Evolutionary conservation across 2,329 filamentous ascomycete genomes (phyloP), one percentile per base, ranked within the genome.

Genomic region (Delphinella strobiligena): DNA sequence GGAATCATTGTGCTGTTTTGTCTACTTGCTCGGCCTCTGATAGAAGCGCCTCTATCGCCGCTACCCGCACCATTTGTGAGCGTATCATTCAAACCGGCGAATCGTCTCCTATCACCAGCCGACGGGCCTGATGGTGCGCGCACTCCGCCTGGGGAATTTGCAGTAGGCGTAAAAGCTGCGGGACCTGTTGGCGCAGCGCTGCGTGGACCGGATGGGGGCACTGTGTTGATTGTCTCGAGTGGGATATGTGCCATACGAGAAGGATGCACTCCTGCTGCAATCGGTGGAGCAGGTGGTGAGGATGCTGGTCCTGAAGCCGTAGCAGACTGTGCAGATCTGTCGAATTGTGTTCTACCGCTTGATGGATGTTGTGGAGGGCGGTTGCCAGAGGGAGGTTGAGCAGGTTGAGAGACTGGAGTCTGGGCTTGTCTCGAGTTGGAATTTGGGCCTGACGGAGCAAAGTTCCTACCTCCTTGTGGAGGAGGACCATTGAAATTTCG

Each of bases 401-500:
- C 27, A 16, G 45, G 39, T 19, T 49, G 47, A n/a, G 45, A 41
- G 36, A 14, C 18, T 15, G 38, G 44, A 5, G 35, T 27, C 15
- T 45, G 43, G 4, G 22, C 29, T 15, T 27, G 10, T 24, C 40
- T 37, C 9, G 37, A 42, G 32, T 43, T 41, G 11, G 18, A 29
- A 31, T 44, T 49, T 32, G 50, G 48, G 34, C 54, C 53, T 12
- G 59, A 48, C 9, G 56, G 53, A 15, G 61, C 55, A 35, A 58
- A 56, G 44, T 59, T 62, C 30, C 66, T 60, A n/a, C 57, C 58
- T 43, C 54, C 53, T 32, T 62, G 54, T 9, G 53, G 54, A 39
- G 53, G 45, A n/a, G 52, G 47, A 40, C 56, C 61, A 43, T 59
- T 63, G 44, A 58, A 53, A 49, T 61, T 61, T 42, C 69, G 62